These are phyloP conservation scores for Penicillium sp. DNA, from an alignment of 2,329 filamentous ascomycete species.

Conservation along the genomic window DNA sequence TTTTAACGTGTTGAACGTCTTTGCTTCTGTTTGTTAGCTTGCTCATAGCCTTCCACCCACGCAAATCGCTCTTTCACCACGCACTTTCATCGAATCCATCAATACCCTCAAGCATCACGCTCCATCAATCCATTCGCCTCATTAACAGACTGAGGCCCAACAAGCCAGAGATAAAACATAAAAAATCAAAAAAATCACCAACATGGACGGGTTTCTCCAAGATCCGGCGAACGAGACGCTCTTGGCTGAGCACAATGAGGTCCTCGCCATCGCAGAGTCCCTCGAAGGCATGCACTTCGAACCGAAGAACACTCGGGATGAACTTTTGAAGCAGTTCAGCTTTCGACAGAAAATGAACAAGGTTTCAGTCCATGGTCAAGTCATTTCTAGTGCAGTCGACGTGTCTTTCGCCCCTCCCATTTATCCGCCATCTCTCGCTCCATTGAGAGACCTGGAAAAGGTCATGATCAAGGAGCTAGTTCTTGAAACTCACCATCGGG, in stretches of 20 bases:
- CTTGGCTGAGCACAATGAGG: background rate
- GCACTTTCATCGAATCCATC: too few species aligned
- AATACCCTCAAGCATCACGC: background rate
- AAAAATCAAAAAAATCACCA: background rate
- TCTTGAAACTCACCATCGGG: conserved; percentile 42
- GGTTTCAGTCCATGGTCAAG: too few species aligned
- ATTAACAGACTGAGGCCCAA: background rate
- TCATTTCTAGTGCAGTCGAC: background rate
- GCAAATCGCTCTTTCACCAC: too few species aligned
- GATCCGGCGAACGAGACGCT: background rate
- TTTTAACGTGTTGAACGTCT: too few species aligned
- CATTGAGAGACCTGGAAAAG: conserved; percentile 22
- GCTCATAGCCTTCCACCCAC: too few species aligned
- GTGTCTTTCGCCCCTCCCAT: background rate
- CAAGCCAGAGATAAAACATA: background rate
- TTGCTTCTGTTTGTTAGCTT: too few species aligned
- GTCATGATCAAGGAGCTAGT: conserved; percentile 32
- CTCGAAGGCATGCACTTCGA: background rate
- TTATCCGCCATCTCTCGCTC: conserved; percentile 11
- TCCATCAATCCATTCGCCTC: background rate
- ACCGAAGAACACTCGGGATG: background rate
- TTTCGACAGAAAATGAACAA: background rate
- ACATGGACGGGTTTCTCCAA: background rate
- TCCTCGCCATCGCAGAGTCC: background rate
- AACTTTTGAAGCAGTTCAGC: background rate